Base-by-base conservation (phyloP, 2,329 filamentous ascomycete species). In the Fusarium sp. region DNA sequence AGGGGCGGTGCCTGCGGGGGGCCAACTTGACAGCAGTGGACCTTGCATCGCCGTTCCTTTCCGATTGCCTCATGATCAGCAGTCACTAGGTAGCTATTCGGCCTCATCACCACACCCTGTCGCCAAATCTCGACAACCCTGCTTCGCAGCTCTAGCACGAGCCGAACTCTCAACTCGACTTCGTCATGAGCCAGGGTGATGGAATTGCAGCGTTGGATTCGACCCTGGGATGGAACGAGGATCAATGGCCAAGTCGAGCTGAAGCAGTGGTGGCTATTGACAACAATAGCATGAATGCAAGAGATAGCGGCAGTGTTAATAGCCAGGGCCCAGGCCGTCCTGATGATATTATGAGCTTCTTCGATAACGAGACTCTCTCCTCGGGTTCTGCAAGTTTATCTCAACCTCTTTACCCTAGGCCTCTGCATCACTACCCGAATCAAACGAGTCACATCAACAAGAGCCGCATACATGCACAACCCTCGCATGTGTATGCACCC, bases 51-150 rank as follows among this genome's bases (percentile, higher is more conserved):
- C 63, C 42, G 61, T 69, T 77, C 73, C 76, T 76, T 77, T 76
- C 76, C 74, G 72, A 55, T 63, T 70, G 54, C 61, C 60, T 71
- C 55, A 77, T 75, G 76, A 78, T 77, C 76, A 75, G 72, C 76
- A 67, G 56, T 68, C 56, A 52, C 60, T 69, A 69, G 62, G 48
- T 59, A 38, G 52, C 55, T 66, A 63, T 59, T 69, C 66, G 69
- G 63, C 66, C 66, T 70, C 66, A 74, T 69, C 73, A 69, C 67
- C 60, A 55, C 60, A 74, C 76, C 76, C 72, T 75, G 76, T 71
- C 66, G 42, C 66, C 41, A 57, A 62, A 69, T 60, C 57, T 57
- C 45, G 48, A 70, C 66, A 66, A 72, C 74, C 74, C 76, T 74
- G 73, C 62, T 38, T 54, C 45, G 51, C 61, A 70, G 63, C 39